Conservation (phyloP, 306 rosid species). For the Sicyos baderoa region DNA sequence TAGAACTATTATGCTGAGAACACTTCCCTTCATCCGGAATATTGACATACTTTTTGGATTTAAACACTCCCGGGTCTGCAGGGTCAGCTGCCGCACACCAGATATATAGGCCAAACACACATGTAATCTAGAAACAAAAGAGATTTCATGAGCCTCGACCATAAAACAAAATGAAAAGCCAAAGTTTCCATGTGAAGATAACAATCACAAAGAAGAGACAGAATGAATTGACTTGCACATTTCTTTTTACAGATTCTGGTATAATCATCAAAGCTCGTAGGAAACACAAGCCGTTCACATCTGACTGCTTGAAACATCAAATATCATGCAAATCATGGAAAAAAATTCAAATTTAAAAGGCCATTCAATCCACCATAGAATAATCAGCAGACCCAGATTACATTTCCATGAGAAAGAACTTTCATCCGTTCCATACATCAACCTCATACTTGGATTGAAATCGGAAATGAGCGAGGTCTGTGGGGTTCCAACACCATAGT, state of each 20-base stretch:
- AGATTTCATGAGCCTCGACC: too few relatives aligned
- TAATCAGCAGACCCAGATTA: background rate
- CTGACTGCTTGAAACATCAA: too few relatives aligned
- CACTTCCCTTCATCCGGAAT: slow-evolving; percentile 47
- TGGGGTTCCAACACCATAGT: too few relatives aligned
- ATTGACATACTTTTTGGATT: slow-evolving; percentile 72
- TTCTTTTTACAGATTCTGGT: too few relatives aligned
- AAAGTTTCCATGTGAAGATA: too few relatives aligned
- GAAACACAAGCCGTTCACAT: too few relatives aligned
- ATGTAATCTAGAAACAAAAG: slow-evolving; percentile 48
- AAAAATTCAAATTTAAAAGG: background rate
- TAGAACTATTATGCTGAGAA: slow-evolving; percentile 42
- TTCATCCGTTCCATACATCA: too few relatives aligned
- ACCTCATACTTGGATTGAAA: too few relatives aligned
- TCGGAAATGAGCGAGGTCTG: too few relatives aligned
- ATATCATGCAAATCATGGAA: background rate
- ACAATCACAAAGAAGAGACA: background rate
- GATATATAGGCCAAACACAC: slow-evolving; percentile 72
- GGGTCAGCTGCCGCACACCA: slow-evolving; percentile 99
- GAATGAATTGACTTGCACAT: background rate
- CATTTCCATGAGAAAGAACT: too few relatives aligned
- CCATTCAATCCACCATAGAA: background rate
- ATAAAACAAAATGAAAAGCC: too few relatives aligned
- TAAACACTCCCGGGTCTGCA: slow-evolving; percentile 89
- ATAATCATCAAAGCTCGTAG: too few relatives aligned